These are phyloP conservation scores for Silene conica DNA, from an alignment of 148 eudicot genomes.

Conservation along the genomic window DNA sequence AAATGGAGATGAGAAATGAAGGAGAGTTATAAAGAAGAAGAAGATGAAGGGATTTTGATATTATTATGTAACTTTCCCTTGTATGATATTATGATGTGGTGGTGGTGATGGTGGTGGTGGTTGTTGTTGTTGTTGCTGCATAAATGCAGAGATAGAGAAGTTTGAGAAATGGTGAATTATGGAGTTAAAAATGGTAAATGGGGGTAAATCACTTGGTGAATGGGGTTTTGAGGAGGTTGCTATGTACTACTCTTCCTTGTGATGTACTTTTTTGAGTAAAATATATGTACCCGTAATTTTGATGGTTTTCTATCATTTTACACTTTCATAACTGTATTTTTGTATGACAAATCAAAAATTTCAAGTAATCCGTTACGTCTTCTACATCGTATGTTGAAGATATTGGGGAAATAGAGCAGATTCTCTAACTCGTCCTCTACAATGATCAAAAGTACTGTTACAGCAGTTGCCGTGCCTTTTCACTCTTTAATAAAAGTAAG, in stretches of 20 bases:
- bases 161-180: background rate
- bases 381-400: no score
- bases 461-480: no score
- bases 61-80: background rate
- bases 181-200: background rate
- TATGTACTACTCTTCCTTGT: background rate
- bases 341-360: no score
- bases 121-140: background rate
- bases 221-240: slow-evolving; percentile 15
- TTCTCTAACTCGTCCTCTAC: no score
- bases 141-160: background rate
- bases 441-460: no score
- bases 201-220: slow-evolving; percentile 22
- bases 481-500: no score
- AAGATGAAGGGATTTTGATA: slow-evolving; percentile 2
- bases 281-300: slow-evolving; percentile 4
- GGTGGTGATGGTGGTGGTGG: no score
- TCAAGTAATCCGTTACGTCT: no score
- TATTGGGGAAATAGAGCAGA: no score
- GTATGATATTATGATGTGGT: background rate
- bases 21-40: background rate
- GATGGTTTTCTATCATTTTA: slow-evolving; percentile 8
- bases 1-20: background rate
- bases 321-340: no score
- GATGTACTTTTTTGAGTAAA: background rate